Evolutionary conservation across 2,329 filamentous ascomycete genomes (phyloP), one percentile per base, ranked within the genome.

Genomic region (Venturia pyrina): DNA sequence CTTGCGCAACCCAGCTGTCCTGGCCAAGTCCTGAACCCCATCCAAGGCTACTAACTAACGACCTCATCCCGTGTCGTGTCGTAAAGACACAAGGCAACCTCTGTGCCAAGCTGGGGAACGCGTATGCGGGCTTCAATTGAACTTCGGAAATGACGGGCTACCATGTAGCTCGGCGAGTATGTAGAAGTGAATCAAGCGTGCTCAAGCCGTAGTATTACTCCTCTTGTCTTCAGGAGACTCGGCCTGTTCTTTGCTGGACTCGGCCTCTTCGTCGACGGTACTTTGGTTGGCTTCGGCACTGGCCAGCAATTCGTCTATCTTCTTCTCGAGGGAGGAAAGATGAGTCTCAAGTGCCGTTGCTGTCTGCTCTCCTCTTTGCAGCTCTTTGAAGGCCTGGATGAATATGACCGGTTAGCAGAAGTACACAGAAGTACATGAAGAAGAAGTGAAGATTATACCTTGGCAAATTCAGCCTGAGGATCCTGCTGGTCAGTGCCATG

Each of bases 281-380:
- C 62, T 15, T 72, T 75, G 71, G 3, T 78, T 75, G 65, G 76
- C 75, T 67, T 80, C 79, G 24, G 81, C 79, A 65, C 79, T 77
- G 19, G 78, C 80, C 21, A 84, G 74, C 5, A 84, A 71, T 57
- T 79, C 78, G 68, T 83, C 81, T 61, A 86, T 84, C 72, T 82
- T 83, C 65, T 76, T 77, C 71, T 86, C 84, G 64, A 86, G 77
- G 32, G 75, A 75, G 66, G 78, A 78, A 41, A 86, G 77, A 69
- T 84, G 80, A 67, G 78, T 78, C 71, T 86, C 84, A 40, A 86
- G 73, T 24, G 79, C 81, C 37, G 81, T 75, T 6, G 84, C 84
- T 41, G 83, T 82, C 67, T 76, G 77, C 73, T 86, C 84, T 70
- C 83, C 84, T 67, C 80, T 82, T 43, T 78, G 77, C 43, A 82